A percentile compares a stretch with the other conserved stretches of the same genome.
Conservation (phyloP, 2,329 filamentous ascomycete genomes). For the Dactylellina cionopaga region DNA sequence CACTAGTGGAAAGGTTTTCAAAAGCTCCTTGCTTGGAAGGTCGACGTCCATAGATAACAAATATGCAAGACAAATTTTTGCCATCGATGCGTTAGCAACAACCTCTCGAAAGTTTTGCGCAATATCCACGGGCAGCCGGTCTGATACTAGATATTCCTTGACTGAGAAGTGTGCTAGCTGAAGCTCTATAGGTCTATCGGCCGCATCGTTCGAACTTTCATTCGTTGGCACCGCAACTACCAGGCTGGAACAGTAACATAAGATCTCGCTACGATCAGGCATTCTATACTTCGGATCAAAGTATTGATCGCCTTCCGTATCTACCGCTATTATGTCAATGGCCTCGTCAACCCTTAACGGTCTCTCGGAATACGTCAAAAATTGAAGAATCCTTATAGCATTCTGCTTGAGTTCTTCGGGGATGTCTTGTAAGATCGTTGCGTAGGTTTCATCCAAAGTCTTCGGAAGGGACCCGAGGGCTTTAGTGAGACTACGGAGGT, state of each 20-base stretch:
- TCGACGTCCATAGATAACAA: slow-evolving; percentile 50
- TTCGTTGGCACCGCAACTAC: too few species aligned
- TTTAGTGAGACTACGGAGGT: slow-evolving; percentile 6
- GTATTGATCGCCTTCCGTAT: slow-evolving; percentile 22
- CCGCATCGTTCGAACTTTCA: too few species aligned
- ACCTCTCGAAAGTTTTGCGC: slow-evolving; percentile 31
- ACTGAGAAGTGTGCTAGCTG: slow-evolving; percentile 5
- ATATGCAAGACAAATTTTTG: slow-evolving; percentile 56
- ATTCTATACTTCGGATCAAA: too few species aligned
- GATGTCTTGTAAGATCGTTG: slow-evolving; percentile 56
- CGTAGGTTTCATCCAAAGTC: slow-evolving; percentile 54
- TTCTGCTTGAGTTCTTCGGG: slow-evolving; percentile 37
- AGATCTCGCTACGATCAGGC: slow-evolving; percentile 54
- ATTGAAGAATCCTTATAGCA: too few species aligned
- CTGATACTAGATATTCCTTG: too few species aligned
- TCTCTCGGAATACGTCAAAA: slow-evolving; percentile 56
- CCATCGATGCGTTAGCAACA: slow-evolving; percentile 51
- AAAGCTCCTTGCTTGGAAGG: neutral
- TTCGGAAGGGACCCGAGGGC: slow-evolving; percentile 48
- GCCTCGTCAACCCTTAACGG: slow-evolving; percentile 56
- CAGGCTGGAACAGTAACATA: slow-evolving; percentile 56
- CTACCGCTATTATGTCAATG: slow-evolving; percentile 54
- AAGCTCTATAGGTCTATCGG: too few species aligned
- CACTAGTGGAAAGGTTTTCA: slow-evolving; percentile 51
- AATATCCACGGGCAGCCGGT: neutral